These are phyloP conservation scores for Pestalotiopsis sp. DNA, from an alignment of 2,329 filamentous ascomycete genomes.

Conservation along the genomic window DNA sequence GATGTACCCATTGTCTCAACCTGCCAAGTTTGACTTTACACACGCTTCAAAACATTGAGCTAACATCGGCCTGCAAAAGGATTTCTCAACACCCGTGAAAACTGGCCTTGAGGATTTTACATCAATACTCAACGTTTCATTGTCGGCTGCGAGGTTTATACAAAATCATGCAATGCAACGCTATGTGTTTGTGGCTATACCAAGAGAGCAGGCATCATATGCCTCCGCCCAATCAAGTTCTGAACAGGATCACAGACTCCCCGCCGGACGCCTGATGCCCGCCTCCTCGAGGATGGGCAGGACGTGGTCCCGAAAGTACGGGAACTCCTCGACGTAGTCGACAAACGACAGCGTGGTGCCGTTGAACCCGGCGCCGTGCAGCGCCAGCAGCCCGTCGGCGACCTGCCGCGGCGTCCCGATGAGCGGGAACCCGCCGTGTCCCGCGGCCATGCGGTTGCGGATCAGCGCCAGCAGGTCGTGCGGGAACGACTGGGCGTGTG, in stretches of 20 bases:
- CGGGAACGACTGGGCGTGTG: slow-evolving; percentile 7
- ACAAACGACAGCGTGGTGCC: slow-evolving; percentile 3
- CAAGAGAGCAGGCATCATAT: no score
- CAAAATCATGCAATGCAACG: no score
- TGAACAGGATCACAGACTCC: not conserved
- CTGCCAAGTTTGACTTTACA: not conserved
- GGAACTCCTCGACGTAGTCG: slow-evolving; percentile 7
- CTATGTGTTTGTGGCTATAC: no score
- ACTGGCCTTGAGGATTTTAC: no score
- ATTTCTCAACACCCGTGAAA: not conserved
- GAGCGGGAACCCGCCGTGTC: slow-evolving; percentile 1
- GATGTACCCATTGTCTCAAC: not conserved
- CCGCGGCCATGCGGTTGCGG: slow-evolving; percentile 4
- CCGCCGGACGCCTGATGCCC: not conserved
- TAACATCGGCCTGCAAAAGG: not conserved
- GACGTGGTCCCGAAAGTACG: slow-evolving; percentile 7
- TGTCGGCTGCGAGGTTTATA: no score
- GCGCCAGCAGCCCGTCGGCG: not conserved
- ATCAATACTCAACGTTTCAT: no score
- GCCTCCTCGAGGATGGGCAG: not conserved
- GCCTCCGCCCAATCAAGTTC: no score
- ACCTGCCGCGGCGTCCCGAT: slow-evolving; percentile 7
- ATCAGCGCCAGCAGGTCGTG: slow-evolving; percentile 3
- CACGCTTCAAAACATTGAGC: not conserved
- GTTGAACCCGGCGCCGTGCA: slow-evolving; percentile 3